Conservation (phyloP, 2,329 filamentous ascomycete species). For the Chaetomiaceae sp. region DNA sequence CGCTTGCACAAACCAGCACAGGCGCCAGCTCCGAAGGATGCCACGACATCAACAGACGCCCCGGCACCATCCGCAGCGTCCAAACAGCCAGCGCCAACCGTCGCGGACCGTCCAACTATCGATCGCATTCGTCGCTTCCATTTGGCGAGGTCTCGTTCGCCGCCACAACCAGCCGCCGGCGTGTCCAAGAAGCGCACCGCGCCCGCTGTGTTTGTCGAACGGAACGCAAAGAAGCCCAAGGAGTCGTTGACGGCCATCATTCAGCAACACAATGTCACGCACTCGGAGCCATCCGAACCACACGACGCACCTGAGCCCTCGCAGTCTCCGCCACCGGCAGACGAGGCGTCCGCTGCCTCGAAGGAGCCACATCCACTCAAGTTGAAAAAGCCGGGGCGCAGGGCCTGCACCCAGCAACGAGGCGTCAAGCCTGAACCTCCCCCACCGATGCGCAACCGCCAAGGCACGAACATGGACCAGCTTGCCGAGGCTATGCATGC, state of each 20-base stretch:
- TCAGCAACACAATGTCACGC: constrained; percentile 2
- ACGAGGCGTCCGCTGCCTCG: constrained; percentile 1
- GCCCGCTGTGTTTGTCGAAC: constrained; percentile 26
- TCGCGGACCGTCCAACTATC: neutral
- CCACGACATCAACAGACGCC: neutral
- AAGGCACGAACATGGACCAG: constrained; percentile 41
- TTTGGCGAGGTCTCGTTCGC: constrained; percentile 21
- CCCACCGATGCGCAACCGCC: constrained; percentile 14
- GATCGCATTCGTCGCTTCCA: constrained; percentile 27
- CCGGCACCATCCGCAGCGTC: neutral
- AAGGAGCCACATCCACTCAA: constrained; percentile 1
- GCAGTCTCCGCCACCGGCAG: neutral
- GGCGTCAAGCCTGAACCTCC: neutral
- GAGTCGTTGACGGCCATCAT: constrained; percentile 12
- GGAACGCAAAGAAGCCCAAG: constrained; percentile 24
- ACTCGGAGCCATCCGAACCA: neutral
- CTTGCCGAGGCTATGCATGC: constrained; percentile 53
- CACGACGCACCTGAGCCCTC: neutral
- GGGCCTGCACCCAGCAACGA: constrained; percentile 4
- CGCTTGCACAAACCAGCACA: constrained; percentile 21
- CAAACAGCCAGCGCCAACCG: neutral
- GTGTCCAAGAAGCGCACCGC: constrained; percentile 24
- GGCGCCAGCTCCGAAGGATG: constrained; percentile 11
- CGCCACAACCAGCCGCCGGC: constrained; percentile 15
- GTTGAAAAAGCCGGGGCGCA: constrained; percentile 20